Percentiles rank a stretch among this genome's conserved stretches.
Conservation (phyloP, 1,139 yeast species). For the Geotrichum australiense region DNA sequence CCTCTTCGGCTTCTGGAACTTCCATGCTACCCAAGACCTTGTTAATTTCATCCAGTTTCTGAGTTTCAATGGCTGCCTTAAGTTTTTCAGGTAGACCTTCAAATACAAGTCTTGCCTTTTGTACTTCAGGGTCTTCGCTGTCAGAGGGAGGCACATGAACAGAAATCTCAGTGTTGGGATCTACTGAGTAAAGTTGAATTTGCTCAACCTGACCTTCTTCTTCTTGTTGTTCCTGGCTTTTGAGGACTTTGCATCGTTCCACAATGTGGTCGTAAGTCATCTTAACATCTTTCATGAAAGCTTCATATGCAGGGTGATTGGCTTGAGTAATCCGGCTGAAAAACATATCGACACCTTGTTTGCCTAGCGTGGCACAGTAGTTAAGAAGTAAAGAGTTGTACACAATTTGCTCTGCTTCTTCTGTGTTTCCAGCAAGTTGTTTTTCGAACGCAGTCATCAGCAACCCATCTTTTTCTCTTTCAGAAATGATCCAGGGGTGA, state of each 20-base stretch:
- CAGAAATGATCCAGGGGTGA: constrained; percentile 67
- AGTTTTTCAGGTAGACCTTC: constrained; percentile 44
- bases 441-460: constrained; percentile 88
- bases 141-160: constrained; percentile 63
- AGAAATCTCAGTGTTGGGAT: constrained; percentile 69
- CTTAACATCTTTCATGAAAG: constrained; percentile 67
- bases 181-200: constrained; percentile 82
- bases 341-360: constrained; percentile 59
- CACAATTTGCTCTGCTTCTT: constrained; percentile 54
- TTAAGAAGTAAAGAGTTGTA: constrained; percentile 78
- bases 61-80: constrained; percentile 70
- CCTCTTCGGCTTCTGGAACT: constrained; percentile 71
- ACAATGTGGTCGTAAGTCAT: constrained; percentile 67
- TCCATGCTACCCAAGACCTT: constrained; percentile 71
- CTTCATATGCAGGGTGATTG: constrained; percentile 52
- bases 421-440: constrained; percentile 56
- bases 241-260: constrained; percentile 64
- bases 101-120: constrained; percentile 39
- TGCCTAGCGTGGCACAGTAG: constrained; percentile 58
- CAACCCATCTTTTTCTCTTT: constrained; percentile 85
- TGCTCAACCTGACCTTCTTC: constrained; percentile 60
- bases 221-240: constrained; percentile 38
- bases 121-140: constrained; percentile 40
- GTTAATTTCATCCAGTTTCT: constrained; percentile 71
- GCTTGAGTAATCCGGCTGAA: constrained; percentile 54